Base-by-base conservation (phyloP, 164 flowering plant genomes). In the Magnolia officinalis region DNA sequence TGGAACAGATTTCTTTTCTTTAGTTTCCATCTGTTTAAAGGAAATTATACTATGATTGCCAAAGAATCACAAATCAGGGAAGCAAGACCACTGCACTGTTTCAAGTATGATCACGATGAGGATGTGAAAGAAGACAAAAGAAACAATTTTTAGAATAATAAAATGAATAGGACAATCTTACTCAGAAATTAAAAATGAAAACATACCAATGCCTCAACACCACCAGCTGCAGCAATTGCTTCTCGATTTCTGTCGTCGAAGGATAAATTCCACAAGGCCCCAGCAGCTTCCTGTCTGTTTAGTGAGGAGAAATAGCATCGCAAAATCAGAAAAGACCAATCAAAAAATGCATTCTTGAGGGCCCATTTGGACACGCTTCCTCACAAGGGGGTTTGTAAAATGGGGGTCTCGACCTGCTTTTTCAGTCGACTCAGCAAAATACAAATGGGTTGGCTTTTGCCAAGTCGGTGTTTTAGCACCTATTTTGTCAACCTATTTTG, bases 171-270 rank as follows among this genome's bases (percentile, higher is more conserved):
- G 23, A 65, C 16, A 1, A n/a, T 52, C 23, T 19, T 9, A 18
- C 61, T 26, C 8, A 14, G 31, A 50, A 20, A 74, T 49, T 13
- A 29, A 55, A 13, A 74, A 18, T 20, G 26, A 71, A 64, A 23
- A 66, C 86, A 71, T 88, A 96, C 99, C 98, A 94, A 81, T 51
- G 98, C 98, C 83, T 93, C 92, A 77, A 96, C 99, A 65, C 99
- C 98, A 80, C 98, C 95, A 77, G 92, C 97, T 70, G 89, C 90
- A 71, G 99, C 97, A 85, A 96, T 96, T 68, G 97, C 94, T 87
- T 96, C 99, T 67, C 99, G 90, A 78, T 96, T 96, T 78, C 96
- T 87, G 80, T 96, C 99, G 85, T 94, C 98, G 87, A 93, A 94
- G 74, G 99, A 94, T 72, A 96, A 81, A 83, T 96, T 96, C 99